Conservation (phyloP, 352 stramenopile genomes). For the Blastocystis sp. region DNA sequence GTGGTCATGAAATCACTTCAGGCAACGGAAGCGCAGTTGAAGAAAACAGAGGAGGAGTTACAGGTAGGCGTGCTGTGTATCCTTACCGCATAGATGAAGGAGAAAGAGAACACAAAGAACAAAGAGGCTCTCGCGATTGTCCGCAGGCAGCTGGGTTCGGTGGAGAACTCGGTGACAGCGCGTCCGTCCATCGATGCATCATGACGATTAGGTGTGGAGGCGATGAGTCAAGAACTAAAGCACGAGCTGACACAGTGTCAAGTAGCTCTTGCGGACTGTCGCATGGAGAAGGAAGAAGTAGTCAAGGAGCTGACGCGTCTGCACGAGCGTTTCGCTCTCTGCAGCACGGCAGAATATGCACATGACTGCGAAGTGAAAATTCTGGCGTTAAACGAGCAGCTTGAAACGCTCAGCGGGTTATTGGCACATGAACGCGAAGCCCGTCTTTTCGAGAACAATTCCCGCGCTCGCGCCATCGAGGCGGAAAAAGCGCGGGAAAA, state of each 20-base stretch:
- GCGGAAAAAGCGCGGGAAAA: neutral
- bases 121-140: neutral
- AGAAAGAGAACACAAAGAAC: neutral
- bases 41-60: slow-evolving; percentile 45
- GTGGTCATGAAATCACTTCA: slow-evolving; percentile 33
- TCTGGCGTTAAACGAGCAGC: neutral
- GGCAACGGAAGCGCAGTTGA: slow-evolving; percentile 25
- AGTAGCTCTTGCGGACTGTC: slow-evolving; percentile 23
- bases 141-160: neutral
- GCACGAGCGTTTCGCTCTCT: slow-evolving; percentile 17
- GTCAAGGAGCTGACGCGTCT: neutral
- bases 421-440: slow-evolving; percentile 11
- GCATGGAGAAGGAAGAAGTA: slow-evolving; percentile 33
- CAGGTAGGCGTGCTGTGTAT: neutral
- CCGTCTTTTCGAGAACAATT: neutral
- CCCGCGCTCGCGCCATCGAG: neutral
- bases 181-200: neutral
- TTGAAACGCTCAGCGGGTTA: slow-evolving; percentile 11
- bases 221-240: slow-evolving; percentile 19
- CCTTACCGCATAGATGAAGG: neutral
- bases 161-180: slow-evolving; percentile 36
- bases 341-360: slow-evolving; percentile 15
- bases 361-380: slow-evolving; percentile 34
- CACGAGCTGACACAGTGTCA: slow-evolving; percentile 14
- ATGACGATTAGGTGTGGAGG: neutral